Evolutionary conservation across 2,329 filamentous ascomycete species (phyloP), one percentile per base, ranked within the genome.

Genomic region (Trichoderma brevicompactum): DNA sequence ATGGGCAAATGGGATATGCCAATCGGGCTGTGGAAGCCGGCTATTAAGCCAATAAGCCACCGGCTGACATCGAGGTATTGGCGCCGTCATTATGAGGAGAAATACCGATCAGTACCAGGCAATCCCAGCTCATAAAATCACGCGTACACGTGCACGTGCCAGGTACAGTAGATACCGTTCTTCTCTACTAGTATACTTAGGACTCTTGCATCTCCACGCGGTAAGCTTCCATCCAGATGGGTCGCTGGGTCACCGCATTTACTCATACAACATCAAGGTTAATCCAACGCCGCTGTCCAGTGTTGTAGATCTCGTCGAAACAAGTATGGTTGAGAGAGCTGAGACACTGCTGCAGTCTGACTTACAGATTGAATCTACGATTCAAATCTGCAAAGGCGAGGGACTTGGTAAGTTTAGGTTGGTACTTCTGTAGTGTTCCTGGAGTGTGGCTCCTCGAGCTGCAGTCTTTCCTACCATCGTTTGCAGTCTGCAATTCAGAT

Each of bases 281-380:
- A 32, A 56, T 28, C 53, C 53, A 43, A 41, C 53, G 23, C 19
- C 41, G 53, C 19, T 41, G 1, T 32, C 23, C 53, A 56, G 23
- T 43, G 19, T 43, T 17, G 53, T 32, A 43, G 53, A 56, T 56
- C 36, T 32, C 53, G 4, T 43, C 38, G 13, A 28, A 32, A 56
- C n/a, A 8, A 43, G 53, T n/a, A 23, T 56, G 15, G 38, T 32
- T 17, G 53, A 23, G 7, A 12, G 10, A 17, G 13, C 23, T 56
- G 53, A 32, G 38, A 56, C 53, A 8, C 3, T 56, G 38, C n/a
- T 56, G 38, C 53, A 56, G 53, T 34, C 53, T n/a, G 53, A 43
- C 38, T 56, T 17, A 32, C 53, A 56, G 38, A 8, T 43, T 17
- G 19, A 32, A 56, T 56, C 38, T 56, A 34, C 38, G 38, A 56